A percentile compares a stretch with the other conserved stretches of the same genome.
Evolutionary conservation across 345 rosid species (phyloP).

Genomic region (Syzygium aromaticum): DNA sequence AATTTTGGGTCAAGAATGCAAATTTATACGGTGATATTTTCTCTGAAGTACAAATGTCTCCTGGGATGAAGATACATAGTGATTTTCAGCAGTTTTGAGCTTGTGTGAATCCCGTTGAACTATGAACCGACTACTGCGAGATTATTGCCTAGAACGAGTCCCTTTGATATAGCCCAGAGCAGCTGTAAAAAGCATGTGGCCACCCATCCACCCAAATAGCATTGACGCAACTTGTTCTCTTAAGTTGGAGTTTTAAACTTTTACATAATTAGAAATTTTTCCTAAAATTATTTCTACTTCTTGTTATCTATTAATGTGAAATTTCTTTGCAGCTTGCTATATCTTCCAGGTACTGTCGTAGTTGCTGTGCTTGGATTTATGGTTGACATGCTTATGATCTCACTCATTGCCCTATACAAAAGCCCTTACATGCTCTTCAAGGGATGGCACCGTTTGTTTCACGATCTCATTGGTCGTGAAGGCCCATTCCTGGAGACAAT

Average conservation of each 20-base stretch:
- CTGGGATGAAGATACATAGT: background rate
- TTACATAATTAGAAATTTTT: background rate
- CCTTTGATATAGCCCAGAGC: background rate
- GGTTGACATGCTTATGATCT: conserved; percentile 58
- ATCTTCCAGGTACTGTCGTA: conserved; percentile 61
- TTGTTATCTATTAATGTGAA: background rate
- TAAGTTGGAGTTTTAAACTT: background rate
- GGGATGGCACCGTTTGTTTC: conserved; percentile 92
- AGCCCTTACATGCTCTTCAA: conserved; percentile 91
- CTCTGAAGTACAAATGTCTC: background rate
- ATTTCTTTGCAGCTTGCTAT: conserved; percentile 41
- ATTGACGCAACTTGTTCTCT: background rate
- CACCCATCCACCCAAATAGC: background rate
- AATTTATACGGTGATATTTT: background rate
- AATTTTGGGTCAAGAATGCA: background rate
- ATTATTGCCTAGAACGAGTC: background rate
- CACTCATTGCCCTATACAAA: conserved; percentile 67
- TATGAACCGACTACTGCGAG: background rate
- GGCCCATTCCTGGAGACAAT: conserved; percentile 98
- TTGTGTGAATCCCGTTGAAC: background rate
- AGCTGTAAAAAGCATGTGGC: background rate
- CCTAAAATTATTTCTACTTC: background rate
- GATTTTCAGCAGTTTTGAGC: background rate
- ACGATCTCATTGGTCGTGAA: conserved; percentile 88
- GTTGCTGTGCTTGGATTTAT: conserved; percentile 52